Evolutionary conservation across 1,284 basidiomycete species (phyloP).

Genomic region (Sanghuangporus sanghuang): DNA sequence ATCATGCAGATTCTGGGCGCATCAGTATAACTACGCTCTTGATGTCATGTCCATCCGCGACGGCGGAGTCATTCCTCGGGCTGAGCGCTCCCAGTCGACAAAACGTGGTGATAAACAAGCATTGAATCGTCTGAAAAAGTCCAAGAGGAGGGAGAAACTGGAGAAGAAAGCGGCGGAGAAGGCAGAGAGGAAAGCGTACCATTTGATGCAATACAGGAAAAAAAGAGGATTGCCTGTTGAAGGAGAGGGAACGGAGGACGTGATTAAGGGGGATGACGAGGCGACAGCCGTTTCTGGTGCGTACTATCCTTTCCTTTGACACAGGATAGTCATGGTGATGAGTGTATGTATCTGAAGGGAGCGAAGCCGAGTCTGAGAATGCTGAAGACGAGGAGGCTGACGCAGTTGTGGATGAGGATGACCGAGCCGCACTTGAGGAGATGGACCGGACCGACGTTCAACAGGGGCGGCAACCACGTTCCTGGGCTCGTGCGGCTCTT

Average conservation of each 20-base stretch:
- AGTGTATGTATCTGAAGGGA: not conserved
- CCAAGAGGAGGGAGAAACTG: not conserved
- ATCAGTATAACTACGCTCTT: conserved; percentile 30
- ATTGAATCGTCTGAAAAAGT: not conserved
- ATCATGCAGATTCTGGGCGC: conserved; percentile 39
- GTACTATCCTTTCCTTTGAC: not conserved
- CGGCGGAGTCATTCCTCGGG: conserved; percentile 31
- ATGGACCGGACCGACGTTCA: conserved; percentile 3
- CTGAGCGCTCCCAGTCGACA: conserved; percentile 16
- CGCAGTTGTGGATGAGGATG: conserved; percentile 11
- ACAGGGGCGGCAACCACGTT: conserved; percentile 13
- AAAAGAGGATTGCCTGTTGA: not conserved
- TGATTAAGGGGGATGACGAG: not conserved
- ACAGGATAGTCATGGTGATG: not conserved
- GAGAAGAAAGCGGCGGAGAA: not conserved
- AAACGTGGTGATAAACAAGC: conserved; percentile 13
- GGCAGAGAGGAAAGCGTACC: not conserved
- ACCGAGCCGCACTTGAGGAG: conserved; percentile 15
- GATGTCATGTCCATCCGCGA: conserved; percentile 35
- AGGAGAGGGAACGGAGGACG: not conserved
- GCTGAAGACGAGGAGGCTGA: not conserved
- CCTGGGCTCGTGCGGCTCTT: conserved; percentile 24
- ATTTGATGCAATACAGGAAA: not conserved
- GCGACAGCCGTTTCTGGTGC: not conserved
- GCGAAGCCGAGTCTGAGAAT: not conserved